Evolutionary conservation across 139 green algal genomes (phyloP).

Genomic region (Gonium pectorale): DNA sequence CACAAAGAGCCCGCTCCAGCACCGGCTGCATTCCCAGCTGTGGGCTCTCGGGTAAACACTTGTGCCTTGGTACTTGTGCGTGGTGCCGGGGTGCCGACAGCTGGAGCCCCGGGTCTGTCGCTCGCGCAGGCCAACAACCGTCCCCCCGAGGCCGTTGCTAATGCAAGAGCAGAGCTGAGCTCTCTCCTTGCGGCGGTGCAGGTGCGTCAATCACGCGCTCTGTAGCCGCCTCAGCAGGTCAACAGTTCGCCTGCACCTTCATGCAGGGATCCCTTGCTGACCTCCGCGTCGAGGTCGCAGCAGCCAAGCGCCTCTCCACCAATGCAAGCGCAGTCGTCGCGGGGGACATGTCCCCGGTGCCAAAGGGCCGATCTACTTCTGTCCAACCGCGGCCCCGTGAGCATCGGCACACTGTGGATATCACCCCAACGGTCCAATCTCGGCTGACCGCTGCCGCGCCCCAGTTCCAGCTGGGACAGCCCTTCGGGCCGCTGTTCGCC

Average conservation of each 20-base stretch:
- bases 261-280: constrained; percentile 43
- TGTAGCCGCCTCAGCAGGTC: background rate
- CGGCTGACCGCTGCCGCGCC: background rate
- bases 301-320: constrained; percentile 49
- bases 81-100: no score
- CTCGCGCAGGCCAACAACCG: background rate
- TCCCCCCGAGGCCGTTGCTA: constrained; percentile 1
- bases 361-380: constrained; percentile 4
- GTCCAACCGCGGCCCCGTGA: constrained; percentile 5
- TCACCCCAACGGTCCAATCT: background rate
- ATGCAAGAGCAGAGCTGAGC: constrained; percentile 39
- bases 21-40: no score
- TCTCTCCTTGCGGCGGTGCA: constrained; percentile 48
- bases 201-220: constrained; percentile 1
- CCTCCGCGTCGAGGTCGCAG: constrained; percentile 47
- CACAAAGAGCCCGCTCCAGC: no score
- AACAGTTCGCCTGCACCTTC: background rate
- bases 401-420: background rate
- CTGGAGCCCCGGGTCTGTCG: no score
- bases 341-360: constrained; percentile 18
- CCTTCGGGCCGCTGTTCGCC: background rate
- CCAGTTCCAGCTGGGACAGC: background rate
- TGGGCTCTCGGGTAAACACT: no score
- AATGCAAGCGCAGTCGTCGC: constrained; percentile 39
- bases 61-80: no score